phyloP scores from a whole-genome alignment of 176 grass and related monocot species.

The Saccharum officinarum region DNA sequence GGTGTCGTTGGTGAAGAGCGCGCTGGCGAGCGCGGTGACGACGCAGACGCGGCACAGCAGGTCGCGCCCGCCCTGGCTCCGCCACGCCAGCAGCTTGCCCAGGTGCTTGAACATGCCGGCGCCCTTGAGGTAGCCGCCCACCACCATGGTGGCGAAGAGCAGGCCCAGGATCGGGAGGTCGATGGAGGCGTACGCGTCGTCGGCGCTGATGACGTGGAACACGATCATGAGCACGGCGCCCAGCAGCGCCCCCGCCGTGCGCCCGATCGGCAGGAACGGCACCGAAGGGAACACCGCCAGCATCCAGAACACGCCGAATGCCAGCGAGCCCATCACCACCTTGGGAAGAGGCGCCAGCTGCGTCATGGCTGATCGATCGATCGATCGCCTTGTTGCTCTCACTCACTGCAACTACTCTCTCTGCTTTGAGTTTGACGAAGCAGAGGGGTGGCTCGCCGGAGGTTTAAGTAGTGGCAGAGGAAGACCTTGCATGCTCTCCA shows the following conservation, averaged over 20 bases:
- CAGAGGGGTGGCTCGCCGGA: neutral
- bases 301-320: conserved; percentile 92
- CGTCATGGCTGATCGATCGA: conserved; percentile 34
- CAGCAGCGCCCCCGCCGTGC: conserved; percentile 89
- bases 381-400: neutral
- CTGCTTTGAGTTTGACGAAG: neutral
- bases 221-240: conserved; percentile 80
- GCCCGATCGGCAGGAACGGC: conserved; percentile 88
- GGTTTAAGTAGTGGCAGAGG: conserved; percentile 36
- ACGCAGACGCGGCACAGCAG: conserved; percentile 87
- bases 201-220: conserved; percentile 74
- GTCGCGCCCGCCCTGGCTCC: conserved; percentile 81
- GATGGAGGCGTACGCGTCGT: conserved; percentile 80
- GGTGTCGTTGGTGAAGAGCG: conserved; percentile 96
- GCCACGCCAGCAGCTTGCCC: conserved; percentile 75
- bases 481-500: neutral
- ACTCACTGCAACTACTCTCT: neutral
- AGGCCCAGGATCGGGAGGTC: conserved; percentile 95
- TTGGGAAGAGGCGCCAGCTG: conserved; percentile 47
- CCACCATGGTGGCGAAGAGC: conserved; percentile 92
- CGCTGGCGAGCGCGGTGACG: conserved; percentile 78
- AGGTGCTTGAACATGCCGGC: conserved; percentile 91
- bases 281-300: conserved; percentile 95
- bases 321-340: conserved; percentile 63
- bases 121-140: conserved; percentile 84